phyloP scores from a whole-genome alignment of 164 flowering plant genomes.

The Tetrastigma voinierianum region DNA sequence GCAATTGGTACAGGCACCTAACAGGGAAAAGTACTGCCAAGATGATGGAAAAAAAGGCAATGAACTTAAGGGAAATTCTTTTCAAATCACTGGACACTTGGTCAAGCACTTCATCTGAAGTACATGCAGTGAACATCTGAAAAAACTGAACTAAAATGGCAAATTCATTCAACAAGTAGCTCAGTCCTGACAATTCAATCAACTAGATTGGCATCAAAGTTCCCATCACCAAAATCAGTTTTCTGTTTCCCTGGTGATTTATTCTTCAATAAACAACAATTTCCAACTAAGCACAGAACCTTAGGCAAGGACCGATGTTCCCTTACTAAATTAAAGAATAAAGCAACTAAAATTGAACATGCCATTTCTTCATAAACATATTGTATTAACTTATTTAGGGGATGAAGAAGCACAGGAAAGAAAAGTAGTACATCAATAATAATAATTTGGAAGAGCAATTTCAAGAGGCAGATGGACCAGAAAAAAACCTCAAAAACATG shows the following conservation, averaged over 20 bases:
- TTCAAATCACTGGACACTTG: too few relatives aligned
- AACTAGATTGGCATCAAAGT: not conserved
- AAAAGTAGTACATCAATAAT: not conserved
- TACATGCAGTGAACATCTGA: not conserved
- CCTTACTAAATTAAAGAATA: not conserved
- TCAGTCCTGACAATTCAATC: not conserved
- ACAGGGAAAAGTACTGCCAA: too few relatives aligned
- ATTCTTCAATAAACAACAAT: not conserved
- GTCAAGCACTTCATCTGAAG: too few relatives aligned
- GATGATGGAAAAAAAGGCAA: too few relatives aligned
- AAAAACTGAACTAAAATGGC: not conserved
- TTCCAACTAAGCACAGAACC: too few relatives aligned
- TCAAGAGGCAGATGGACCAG: not conserved
- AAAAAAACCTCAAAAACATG: not conserved
- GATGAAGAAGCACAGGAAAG: not conserved
- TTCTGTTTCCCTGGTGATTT: not conserved
- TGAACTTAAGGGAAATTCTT: too few relatives aligned
- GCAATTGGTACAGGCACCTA: too few relatives aligned
- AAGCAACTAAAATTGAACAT: not conserved
- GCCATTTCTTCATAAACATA: not conserved
- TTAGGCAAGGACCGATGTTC: not conserved
- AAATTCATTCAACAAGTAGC: not conserved
- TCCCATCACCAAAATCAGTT: not conserved
- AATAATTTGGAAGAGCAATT: not conserved
- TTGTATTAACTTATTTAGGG: not conserved